Conservation (phyloP, 2,329 filamentous ascomycete genomes). For the Ophiostoma sp. region DNA sequence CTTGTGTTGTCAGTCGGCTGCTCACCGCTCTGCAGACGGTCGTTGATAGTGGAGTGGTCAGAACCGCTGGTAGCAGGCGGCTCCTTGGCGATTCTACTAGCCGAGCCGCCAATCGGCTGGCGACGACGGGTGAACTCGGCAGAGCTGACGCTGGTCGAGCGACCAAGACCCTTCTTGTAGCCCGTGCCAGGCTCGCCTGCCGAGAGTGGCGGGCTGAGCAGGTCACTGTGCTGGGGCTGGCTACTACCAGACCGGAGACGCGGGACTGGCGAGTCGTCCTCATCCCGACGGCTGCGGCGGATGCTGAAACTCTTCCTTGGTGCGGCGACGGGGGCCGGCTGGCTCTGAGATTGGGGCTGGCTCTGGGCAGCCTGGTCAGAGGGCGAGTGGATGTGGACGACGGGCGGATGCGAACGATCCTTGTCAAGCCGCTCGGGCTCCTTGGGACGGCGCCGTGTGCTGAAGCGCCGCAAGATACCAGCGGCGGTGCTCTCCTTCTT, state of each 20-base stretch:
- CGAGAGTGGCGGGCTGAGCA: slow-evolving; percentile 71
- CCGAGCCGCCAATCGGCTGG: slow-evolving; percentile 41
- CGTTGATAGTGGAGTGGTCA: slow-evolving; percentile 66
- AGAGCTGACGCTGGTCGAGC: slow-evolving; percentile 90
- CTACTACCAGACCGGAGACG: slow-evolving; percentile 57
- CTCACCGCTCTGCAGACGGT: slow-evolving; percentile 52
- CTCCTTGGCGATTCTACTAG: slow-evolving; percentile 55
- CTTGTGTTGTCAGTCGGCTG: slow-evolving; percentile 51
- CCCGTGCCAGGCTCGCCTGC: slow-evolving; percentile 57
- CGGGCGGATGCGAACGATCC: slow-evolving; percentile 68
- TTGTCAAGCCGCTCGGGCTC: slow-evolving; percentile 64
- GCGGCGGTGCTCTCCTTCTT: slow-evolving; percentile 88
- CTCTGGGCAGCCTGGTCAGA: slow-evolving; percentile 47
- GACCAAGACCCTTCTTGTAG: slow-evolving; percentile 69
- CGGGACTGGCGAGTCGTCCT: slow-evolving; percentile 49
- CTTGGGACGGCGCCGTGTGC: slow-evolving; percentile 71
- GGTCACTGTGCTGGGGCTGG: slow-evolving; percentile 73
- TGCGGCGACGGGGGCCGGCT: slow-evolving; percentile 49
- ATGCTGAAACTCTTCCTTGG: slow-evolving; percentile 90
- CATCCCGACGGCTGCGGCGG: slow-evolving; percentile 56
- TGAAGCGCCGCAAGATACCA: slow-evolving; percentile 83
- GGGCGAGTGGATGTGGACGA: slow-evolving; percentile 77
- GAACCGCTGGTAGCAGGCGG: slow-evolving; percentile 76
- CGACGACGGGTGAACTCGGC: slow-evolving; percentile 71
- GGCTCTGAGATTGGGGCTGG: background rate